These are phyloP conservation scores for Coemansia sp. DNA, from an alignment of 192 early-diverging fungal genomes.

Conservation along the genomic window DNA sequence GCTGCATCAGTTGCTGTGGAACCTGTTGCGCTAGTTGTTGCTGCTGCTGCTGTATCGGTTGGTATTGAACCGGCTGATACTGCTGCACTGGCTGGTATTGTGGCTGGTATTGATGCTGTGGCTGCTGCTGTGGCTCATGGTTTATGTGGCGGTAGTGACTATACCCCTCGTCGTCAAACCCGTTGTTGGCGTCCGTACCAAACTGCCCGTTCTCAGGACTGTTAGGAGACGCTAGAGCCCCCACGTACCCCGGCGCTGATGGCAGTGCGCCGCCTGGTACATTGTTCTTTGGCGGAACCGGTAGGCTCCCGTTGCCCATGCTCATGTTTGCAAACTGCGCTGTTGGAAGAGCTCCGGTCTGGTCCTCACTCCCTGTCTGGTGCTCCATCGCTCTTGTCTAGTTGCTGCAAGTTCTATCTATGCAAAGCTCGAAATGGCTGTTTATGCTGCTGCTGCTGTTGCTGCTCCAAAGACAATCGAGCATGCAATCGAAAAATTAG, in stretches of 20 bases:
- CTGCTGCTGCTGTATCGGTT: neutral
- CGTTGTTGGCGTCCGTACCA: constrained; percentile 41
- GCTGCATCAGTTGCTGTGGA: neutral
- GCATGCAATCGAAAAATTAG: neutral
- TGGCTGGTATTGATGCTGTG: neutral
- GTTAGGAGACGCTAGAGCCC: neutral
- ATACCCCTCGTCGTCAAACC: constrained; percentile 45
- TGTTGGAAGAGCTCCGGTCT: constrained; percentile 10
- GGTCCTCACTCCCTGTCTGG: constrained; percentile 15
- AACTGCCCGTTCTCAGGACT: constrained; percentile 30
- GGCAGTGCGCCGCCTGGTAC: neutral
- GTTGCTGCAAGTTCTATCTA: neutral
- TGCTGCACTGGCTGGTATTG: constrained; percentile 5
- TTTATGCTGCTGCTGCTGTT: too few relatives aligned
- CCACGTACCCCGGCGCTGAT: neutral
- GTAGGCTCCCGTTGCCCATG: constrained; percentile 4
- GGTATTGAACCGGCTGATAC: too few relatives aligned
- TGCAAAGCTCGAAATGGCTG: neutral
- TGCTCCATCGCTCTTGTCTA: constrained; percentile 9
- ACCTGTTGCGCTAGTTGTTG: neutral
- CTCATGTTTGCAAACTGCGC: constrained; percentile 32
- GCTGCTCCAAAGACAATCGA: neutral
- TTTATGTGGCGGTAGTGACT: constrained; percentile 42
- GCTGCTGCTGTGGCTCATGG: constrained; percentile 3
- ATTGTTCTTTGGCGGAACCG: neutral